Conservation (phyloP, 1,139 yeast genomes). For the Candida tropicalis region DNA sequence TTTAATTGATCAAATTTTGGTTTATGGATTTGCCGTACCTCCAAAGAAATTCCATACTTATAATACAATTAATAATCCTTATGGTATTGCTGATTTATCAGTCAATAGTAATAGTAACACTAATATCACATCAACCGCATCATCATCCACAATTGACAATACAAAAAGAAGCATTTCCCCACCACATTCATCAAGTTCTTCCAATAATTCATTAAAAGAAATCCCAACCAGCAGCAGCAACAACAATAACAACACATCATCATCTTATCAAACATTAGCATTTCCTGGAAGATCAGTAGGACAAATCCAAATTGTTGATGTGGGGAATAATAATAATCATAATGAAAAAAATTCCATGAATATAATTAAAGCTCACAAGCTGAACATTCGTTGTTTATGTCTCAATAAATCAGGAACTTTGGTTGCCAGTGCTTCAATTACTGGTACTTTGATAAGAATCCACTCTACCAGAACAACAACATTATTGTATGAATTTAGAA, state of each 20-base stretch:
- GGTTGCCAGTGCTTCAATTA: conserved; percentile 85
- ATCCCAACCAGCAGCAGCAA: not conserved
- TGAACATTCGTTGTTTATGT: conserved; percentile 66
- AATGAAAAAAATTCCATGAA: conserved; percentile 65
- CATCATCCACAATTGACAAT: not conserved
- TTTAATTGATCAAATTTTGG: conserved; percentile 63
- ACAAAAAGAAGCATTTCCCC: conserved; percentile 5
- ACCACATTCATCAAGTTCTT: conserved; percentile 7
- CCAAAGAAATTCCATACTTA: conserved; percentile 71
- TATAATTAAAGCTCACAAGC: conserved; percentile 82
- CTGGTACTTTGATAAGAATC: conserved; percentile 83
- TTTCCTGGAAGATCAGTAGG: conserved; percentile 74
- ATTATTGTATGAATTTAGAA: conserved; percentile 75
- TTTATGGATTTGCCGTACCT: conserved; percentile 80
- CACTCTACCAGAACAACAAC: conserved; percentile 78
- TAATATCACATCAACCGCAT: not conserved
- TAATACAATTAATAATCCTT: conserved; percentile 70
- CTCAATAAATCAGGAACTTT: conserved; percentile 73
- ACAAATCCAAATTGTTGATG: conserved; percentile 77
- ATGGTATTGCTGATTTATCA: conserved; percentile 70
- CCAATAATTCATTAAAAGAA: conserved; percentile 7
- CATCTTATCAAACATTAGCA: conserved; percentile 55
- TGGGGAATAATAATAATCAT: conserved; percentile 64
- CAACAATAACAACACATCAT: conserved; percentile 2
- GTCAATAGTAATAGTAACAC: conserved; percentile 18